These are phyloP conservation scores for Syzygium aqueum DNA, from an alignment of 345 rosid genomes.

Conservation along the genomic window DNA sequence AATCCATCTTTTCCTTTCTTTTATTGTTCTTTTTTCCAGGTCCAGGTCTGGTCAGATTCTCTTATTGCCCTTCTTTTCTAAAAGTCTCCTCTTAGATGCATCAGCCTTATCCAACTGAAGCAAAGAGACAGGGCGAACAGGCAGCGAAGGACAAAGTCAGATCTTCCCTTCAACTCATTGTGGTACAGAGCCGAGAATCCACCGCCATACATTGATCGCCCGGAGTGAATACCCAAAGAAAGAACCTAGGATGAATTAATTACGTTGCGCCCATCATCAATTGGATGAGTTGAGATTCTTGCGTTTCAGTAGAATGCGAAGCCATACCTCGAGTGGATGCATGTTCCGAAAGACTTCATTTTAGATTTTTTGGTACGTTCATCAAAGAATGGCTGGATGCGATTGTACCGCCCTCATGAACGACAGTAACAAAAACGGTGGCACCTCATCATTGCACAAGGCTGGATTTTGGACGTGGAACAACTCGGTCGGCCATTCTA, in stretches of 20 bases:
- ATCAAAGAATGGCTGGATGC: neutral
- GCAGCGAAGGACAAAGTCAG: constrained; percentile 11
- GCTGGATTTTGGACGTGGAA: neutral
- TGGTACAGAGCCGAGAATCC: neutral
- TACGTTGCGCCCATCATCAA: neutral
- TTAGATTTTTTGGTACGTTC: neutral
- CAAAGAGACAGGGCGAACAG: neutral
- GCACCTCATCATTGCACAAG: neutral
- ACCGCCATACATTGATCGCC: neutral
- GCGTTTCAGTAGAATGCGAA: neutral
- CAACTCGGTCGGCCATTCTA: neutral
- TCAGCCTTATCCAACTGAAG: neutral
- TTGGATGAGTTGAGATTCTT: neutral
- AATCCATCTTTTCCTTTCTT: neutral
- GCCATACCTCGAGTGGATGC: neutral
- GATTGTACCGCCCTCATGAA: neutral
- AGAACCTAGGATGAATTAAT: neutral
- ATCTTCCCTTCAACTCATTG: constrained; percentile 18
- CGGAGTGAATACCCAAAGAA: neutral
- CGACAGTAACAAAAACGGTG: neutral
- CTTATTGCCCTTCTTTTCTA: neutral
- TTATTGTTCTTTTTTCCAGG: neutral
- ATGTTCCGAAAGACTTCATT: neutral
- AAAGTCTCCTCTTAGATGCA: neutral
- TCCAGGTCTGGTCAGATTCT: neutral